Evolutionary conservation across 306 rosid species (phyloP).

Genomic region (Phaseolus lunatus): DNA sequence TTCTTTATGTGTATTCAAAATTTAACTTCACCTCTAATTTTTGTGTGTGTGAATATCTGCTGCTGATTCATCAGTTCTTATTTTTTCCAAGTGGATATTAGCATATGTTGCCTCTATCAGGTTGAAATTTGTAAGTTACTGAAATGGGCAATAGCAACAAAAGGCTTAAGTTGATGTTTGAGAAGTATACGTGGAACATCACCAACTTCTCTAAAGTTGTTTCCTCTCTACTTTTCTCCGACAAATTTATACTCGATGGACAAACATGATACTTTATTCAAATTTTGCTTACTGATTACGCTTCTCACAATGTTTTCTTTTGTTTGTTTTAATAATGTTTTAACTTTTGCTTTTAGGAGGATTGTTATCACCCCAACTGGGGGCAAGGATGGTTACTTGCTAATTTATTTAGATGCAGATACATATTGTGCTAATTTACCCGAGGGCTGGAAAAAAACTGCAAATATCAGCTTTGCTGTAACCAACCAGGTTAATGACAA

Average conservation of each 20-base stretch:
- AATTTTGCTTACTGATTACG: neutral
- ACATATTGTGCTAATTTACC: neutral
- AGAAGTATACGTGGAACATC: conserved; percentile 37
- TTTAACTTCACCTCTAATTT: too few species aligned
- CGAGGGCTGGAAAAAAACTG: conserved; percentile 63
- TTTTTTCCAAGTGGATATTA: too few species aligned
- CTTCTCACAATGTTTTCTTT: neutral
- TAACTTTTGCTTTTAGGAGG: conserved; percentile 55
- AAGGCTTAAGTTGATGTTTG: neutral
- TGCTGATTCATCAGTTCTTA: too few species aligned
- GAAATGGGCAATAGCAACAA: conserved; percentile 19
- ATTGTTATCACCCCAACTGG: conserved; percentile 41
- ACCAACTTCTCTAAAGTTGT: conserved; percentile 41
- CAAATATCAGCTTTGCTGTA: conserved; percentile 54
- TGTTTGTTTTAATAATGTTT: conserved; percentile 2
- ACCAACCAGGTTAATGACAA: conserved; percentile 48
- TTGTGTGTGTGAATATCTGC: too few species aligned
- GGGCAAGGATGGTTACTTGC: conserved; percentile 41
- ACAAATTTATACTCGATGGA: neutral
- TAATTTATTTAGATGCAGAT: conserved; percentile 63
- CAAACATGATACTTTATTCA: neutral
- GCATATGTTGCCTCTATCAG: too few species aligned
- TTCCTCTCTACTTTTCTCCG: neutral
- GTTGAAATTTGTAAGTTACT: neutral
- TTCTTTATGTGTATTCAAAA: too few species aligned